Evolutionary conservation across 176 grass and related monocot genomes (phyloP), one percentile per base, ranked within the genome.

Genomic region (Aegilops speltoides): DNA sequence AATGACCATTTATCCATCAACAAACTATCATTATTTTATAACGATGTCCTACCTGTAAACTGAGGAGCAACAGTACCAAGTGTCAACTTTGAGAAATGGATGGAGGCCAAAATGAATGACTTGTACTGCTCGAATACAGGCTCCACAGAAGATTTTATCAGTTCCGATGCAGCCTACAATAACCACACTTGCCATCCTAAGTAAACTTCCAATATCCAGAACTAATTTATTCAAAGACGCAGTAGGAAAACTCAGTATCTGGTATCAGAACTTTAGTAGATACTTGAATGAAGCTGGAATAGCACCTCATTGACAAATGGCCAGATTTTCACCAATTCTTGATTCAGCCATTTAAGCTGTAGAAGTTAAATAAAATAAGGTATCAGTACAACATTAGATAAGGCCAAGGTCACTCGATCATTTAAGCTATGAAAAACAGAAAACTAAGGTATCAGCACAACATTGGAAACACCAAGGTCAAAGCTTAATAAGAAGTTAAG

Each of bases 1-100:
- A n/a, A 91, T 64, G 20, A 16, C 43, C 48, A 77, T n/a, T 91
- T 25, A 80, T 68, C 9, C 80, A 73, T 77, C 5, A 16, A 57
- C 62, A 54, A 20, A 79, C 29, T 9, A 40, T 64, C 31, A 17
- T 25, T 7, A 80, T 19, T 67, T 45, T 79, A 37, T 29, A 76
- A 68, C 65, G 13, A 67, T 48, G 23, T 45, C 65, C 54, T 86
- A 98, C 96, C 96, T 90, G 93, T 98, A 84, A 98, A 96, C 82
- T 98, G 96, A 72, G 96, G 96, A 84, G 96, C 91, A 79, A 98
- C 93, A n/a, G 93, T 98, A 25, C 96, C 96, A 89, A 98, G 96
- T 64, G 96, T 96, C 76, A 98, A 81, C 86, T 98, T 96, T n/a
- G 93, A 94, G 88, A 98, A 98, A 87, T 89, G 91, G 64, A 98